phyloP scores from a whole-genome alignment of 2,329 filamentous ascomycete species.

The Annulohypoxylon truncatum region DNA sequence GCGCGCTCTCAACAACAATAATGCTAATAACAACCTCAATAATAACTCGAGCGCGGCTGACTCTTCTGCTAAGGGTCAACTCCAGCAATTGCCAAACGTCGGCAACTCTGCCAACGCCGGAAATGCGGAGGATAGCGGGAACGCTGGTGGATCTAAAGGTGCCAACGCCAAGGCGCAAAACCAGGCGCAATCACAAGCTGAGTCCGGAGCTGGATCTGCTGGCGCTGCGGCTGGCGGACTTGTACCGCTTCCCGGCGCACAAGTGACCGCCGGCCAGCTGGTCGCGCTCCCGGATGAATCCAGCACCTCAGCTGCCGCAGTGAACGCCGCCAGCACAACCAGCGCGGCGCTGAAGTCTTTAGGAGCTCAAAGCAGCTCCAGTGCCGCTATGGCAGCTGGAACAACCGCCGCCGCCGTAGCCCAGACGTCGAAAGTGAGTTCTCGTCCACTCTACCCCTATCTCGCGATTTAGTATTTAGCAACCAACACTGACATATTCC shows the following conservation, averaged over 20 bases:
- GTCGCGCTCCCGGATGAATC: constrained; percentile 35
- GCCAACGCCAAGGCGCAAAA: constrained; percentile 1
- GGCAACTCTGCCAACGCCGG: background rate
- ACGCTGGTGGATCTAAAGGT: background rate
- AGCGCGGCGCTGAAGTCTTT: constrained; percentile 10
- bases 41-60: background rate
- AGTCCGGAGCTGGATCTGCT: background rate
- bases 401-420: constrained; percentile 6
- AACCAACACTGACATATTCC: background rate
- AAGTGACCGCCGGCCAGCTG: constrained; percentile 39
- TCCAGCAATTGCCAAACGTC: constrained; percentile 13
- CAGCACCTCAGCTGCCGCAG: constrained; percentile 13
- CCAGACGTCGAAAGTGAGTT: constrained; percentile 17
- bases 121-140: background rate
- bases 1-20: background rate
- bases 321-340: constrained; percentile 17
- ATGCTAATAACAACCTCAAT: background rate
- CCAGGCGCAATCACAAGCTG: constrained; percentile 6
- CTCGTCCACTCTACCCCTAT: background rate
- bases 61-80: constrained; percentile 7
- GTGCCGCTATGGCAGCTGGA: constrained; percentile 4
- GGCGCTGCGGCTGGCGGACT: constrained; percentile 16
- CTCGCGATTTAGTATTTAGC: background rate
- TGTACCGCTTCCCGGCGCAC: constrained; percentile 38
- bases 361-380: constrained; percentile 8